These are phyloP conservation scores for Fusarium incarnatum DNA, from an alignment of 2,329 filamentous ascomycete genomes.

Conservation along the genomic window DNA sequence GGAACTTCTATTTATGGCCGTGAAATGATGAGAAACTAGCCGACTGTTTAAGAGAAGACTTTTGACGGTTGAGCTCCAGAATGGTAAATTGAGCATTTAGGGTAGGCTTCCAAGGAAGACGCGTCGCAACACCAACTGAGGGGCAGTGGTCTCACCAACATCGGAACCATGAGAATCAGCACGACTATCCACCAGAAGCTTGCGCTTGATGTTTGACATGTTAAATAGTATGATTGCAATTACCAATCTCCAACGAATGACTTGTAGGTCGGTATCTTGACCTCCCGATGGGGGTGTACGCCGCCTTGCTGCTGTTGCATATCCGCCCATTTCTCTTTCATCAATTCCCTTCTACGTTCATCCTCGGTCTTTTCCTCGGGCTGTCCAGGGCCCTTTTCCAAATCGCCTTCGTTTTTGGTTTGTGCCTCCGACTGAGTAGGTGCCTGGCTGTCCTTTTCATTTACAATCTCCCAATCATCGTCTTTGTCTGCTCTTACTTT, in stretches of 20 bases:
- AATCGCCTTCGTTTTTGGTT: rapidly evolving
- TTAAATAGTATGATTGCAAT: rapidly evolving
- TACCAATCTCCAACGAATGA: slow-evolving; percentile 11
- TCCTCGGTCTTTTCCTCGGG: not conserved
- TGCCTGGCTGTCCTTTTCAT: not conserved
- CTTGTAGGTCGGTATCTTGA: slow-evolving; percentile 5
- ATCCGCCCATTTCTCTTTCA: not conserved
- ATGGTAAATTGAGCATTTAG: not conserved
- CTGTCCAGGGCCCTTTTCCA: rapidly evolving
- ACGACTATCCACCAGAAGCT: too few species aligned
- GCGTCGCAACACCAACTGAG: not conserved
- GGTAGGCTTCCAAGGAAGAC: not conserved
- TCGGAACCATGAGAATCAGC: not conserved
- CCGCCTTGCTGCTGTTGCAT: slow-evolving; percentile 2
- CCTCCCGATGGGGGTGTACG: not conserved
- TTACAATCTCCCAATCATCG: slow-evolving; percentile 24
- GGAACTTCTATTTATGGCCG: not conserved
- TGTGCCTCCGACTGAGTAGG: too few species aligned
- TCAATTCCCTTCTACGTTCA: not conserved
- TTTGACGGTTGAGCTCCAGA: too few species aligned
- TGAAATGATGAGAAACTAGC: rapidly evolving
- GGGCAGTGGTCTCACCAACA: not conserved
- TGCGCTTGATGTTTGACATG: not conserved
- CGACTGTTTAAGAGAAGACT: rapidly evolving
- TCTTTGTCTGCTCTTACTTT: not conserved